Base-by-base conservation (phyloP, 139 green algal genomes). In the Chlorella sp. region DNA sequence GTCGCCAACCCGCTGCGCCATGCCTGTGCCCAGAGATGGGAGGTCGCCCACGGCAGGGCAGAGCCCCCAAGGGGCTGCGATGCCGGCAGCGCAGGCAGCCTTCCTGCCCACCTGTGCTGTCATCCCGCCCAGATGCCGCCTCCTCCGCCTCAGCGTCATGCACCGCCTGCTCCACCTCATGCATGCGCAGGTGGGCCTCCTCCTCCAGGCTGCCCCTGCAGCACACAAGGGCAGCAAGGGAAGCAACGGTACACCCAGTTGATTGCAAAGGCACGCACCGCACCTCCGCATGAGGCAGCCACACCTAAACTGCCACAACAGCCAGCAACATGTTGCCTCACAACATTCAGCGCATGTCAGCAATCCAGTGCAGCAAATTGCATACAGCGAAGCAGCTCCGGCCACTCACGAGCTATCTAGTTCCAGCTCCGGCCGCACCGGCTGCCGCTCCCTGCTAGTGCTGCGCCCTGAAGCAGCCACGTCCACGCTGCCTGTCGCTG, bases 91-190 rank as follows among this genome's bases (percentile, higher is more conserved):
- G 5, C 5, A 13, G 38, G 28, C 63, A 36, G 63, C 28, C 28
- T 1, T 28, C 25, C 23, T 15, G 36, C 74, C 25, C 73, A 70
- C 74, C 74, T 55, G 74, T 81, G 74, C 60, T 72, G 60, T 82
- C 76, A 39, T 72, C 76, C 5, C 76, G 34, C 60, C 76, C 76
- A 25, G 9, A 38, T 44, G 60, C 76, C 76, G 60, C 68, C 81
- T 91, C 90, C 44, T 91, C 88, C 15, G 55, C 44, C 56, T 91
- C 88, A 17, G 83, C 83, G n/a, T 68, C 85, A 13, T 71, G 75
- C 41, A 91, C 88, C 26, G 88, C 90, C 44, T 64, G 78, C 41
- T 75, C 63, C 18, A 90, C 86, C 67, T 84, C 84, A 9, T 71
- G 39, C 83, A 91, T 88, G 4, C 87, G 72, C 44, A 81, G 26